Base-by-base conservation (phyloP, 805 yeast species). In the Saturnispora sekii region DNA sequence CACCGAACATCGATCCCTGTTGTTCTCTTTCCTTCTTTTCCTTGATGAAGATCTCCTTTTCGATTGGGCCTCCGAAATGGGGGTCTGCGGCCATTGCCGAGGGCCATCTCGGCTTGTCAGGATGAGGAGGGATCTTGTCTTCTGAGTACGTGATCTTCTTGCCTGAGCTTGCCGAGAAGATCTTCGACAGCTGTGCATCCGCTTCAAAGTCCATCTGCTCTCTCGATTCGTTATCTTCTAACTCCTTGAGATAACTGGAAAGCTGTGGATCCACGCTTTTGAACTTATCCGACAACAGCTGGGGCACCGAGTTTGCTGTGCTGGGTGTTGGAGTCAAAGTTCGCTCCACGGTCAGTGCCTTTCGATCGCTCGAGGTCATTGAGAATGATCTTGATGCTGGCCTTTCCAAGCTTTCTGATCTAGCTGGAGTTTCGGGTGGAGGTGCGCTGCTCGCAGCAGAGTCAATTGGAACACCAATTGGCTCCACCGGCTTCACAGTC, bases 41-140 rank as follows among this genome's bases (percentile, higher is more conserved):
- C 17, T 49, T 52, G 6, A 53, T 51, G 33, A 32, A 49, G 11
- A 55, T 18, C 33, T 57, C 63, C 16, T 51, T 38, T 38, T 58
- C 64, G 1, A 52, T 29, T 12, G 61, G 54, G 12, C 49, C 53
- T 40, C 56, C 56, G 41, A 49, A 63, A 40, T 52, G 56, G 18
- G 66, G 65, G 29, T 54, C 49, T 18, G 47, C 29, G 6, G 67
- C 54, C 9, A 76, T 60, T 1, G 78, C 77, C 3, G 80, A 67
- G 5, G 78, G 79, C 12, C 72, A 55, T 31, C 63, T 67, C 2
- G 79, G 69, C 40, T 46, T 54, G 18, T 56, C 57, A 2, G 80
- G 80, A 53, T 74, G 79, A 4, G 73, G 60, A 3, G 81, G 82
- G 8, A 76, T 67, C 1, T 73, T 73, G 31, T 61, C 62, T 1